Base-by-base conservation (phyloP, 129 eudicot genomes). In the Artemisia argyi region DNA sequence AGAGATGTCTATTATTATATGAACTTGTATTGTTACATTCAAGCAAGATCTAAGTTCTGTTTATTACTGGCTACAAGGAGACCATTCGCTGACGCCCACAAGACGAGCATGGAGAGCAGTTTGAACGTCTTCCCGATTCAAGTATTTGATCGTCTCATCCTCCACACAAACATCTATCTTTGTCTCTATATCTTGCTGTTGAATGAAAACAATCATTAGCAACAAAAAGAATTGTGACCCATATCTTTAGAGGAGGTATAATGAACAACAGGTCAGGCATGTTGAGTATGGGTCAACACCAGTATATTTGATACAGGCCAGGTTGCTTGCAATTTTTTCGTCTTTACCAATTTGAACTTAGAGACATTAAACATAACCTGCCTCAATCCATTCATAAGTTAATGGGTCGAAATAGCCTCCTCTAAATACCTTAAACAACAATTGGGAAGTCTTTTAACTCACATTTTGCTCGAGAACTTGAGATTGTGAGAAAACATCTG, bases 61-160 rank as follows among this genome's bases (percentile, higher is more conserved):
- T 62, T 57, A 50, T 69, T 80, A 88, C 90, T 51, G 71, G 83
- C 87, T 78, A 79, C 91, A 88, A 10, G 54, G 28, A 55, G 12
- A 3, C 96, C 96, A 88, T 66, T 20, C 60, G 4, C 51, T 52
- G 69, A 83, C 86, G 7, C 84, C 86, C 77, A 76, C 81, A 61
- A 88, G 83, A 20, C 77, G 78, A 46, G 91, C 96, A 79, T 85
- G 61, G 6, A 88, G 68, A 42, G 96, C 86, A 3, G 71, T 62
- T 69, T 83, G 91, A 28, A 88, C 96, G 51, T 88, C 91, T 72
- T 83, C 61, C n/a, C 86, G 70, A 73, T 87, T 87, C 76, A 87
- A 73, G 73, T 87, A 87, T 30, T 26, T 49, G 5, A 66, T 47
- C 6, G 88, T 84, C 82, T 87, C 83, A 30, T 82, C 75, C 79